A percentile compares a stretch with the other conserved stretches of the same genome.
Evolutionary conservation across 2,329 filamentous ascomycete genomes (phyloP).

Genomic region (Aspergillus sp.): DNA sequence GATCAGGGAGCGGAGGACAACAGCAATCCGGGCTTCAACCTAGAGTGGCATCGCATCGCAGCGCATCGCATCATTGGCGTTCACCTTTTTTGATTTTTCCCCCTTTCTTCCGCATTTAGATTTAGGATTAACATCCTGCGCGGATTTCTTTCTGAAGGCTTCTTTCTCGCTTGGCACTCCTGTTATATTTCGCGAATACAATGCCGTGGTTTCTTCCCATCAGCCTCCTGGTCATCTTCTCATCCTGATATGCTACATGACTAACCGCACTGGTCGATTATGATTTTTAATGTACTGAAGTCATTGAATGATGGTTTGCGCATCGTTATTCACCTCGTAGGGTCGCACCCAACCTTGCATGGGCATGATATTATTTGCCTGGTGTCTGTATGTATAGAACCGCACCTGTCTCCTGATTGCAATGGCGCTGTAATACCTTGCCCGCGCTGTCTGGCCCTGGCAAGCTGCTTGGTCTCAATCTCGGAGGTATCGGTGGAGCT

Average conservation of each 20-base stretch:
- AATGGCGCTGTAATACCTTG: no score
- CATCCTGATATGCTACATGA: not conserved
- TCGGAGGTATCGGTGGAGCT: no score
- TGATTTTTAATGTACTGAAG: not conserved
- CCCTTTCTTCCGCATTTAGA: slow-evolving; percentile 12
- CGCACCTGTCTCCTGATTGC: no score
- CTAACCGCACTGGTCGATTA: not conserved
- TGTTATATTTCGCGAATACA: not conserved
- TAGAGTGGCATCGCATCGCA: slow-evolving; percentile 15
- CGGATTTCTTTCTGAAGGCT: slow-evolving; percentile 4
- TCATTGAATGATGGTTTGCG: not conserved
- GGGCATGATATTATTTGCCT: no score
- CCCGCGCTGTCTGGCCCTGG: no score
- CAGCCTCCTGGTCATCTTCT: not conserved
- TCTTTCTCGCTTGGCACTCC: not conserved
- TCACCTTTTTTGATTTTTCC: slow-evolving; percentile 8
- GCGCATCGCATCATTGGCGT: slow-evolving; percentile 27
- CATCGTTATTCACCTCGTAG: not conserved
- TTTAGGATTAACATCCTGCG: slow-evolving; percentile 13
- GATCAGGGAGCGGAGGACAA: not conserved
- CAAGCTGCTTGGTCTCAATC: no score
- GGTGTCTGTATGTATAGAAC: no score
- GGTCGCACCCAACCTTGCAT: no score
- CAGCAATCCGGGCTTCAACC: not conserved
- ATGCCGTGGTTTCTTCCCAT: not conserved